Percentiles rank a stretch among this genome's conserved stretches.
phyloP scores from a whole-genome alignment of 768 basidiomycete genomes.

The Mycena galopus region DNA sequence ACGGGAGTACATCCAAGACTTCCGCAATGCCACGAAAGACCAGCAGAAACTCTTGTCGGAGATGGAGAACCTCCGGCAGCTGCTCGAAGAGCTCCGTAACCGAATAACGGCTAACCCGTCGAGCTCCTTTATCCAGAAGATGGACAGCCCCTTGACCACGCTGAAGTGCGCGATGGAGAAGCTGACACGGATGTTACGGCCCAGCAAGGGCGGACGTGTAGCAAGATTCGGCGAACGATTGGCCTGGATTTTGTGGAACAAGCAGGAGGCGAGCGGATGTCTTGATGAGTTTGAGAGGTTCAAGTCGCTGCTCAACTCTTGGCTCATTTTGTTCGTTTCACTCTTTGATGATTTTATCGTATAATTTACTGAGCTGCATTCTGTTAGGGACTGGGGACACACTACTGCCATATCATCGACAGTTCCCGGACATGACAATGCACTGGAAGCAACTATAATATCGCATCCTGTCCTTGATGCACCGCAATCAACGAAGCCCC shows the following conservation, averaged over 20 bases:
- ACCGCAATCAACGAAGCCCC: neutral
- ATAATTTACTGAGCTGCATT: neutral
- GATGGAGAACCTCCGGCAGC: neutral
- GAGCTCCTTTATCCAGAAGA: neutral
- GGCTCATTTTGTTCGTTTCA: neutral
- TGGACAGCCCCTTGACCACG: neutral
- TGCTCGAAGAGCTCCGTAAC: neutral
- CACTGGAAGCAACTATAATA: neutral
- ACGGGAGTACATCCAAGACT: neutral
- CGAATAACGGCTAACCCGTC: neutral
- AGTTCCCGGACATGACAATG: neutral
- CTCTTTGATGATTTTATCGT: neutral
- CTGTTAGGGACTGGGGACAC: neutral
- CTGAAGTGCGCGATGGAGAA: neutral
- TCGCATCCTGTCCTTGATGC: neutral
- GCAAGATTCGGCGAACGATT: neutral
- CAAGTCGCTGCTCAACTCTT: too few relatives aligned
- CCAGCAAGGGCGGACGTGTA: neutral
- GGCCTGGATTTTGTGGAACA: neutral
- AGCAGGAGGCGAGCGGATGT: neutral
- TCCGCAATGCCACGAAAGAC: neutral
- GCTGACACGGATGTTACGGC: neutral
- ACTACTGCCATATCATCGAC: neutral
- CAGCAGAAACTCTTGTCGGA: neutral
- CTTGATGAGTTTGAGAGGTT: neutral